Evolutionary conservation across 495 filamentous ascomycete genomes (phyloP).

Genomic region (Rostrohypoxylon terebratum): DNA sequence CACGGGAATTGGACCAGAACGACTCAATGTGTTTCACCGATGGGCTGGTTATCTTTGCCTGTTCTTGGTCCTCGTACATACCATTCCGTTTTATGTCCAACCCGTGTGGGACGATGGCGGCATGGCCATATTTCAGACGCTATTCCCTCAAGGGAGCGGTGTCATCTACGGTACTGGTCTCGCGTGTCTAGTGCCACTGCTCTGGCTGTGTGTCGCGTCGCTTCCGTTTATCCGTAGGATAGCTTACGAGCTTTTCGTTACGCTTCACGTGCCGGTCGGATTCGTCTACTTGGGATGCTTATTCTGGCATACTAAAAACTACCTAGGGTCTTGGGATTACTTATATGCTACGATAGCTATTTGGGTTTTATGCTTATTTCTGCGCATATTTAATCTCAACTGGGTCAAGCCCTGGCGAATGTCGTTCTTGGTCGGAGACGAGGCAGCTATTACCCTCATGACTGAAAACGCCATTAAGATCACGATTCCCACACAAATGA

Average conservation of each 20-base stretch:
- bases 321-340: constrained; percentile 90
- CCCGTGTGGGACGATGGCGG: constrained; percentile 85
- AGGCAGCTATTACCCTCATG: constrained; percentile 85
- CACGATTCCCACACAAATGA: constrained; percentile 91
- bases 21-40: constrained; percentile 91
- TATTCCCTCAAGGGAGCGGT: constrained; percentile 70
- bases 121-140: constrained; percentile 69
- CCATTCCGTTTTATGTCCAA: constrained; percentile 88
- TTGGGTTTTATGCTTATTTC: constrained; percentile 73
- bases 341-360: constrained; percentile 85
- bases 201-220: constrained; percentile 85
- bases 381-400: constrained; percentile 81
- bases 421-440: constrained; percentile 86
- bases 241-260: constrained; percentile 85
- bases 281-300: constrained; percentile 84
- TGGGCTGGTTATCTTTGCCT: constrained; percentile 92
- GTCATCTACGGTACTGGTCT: constrained; percentile 89
- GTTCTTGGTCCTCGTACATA: constrained; percentile 84
- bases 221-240: constrained; percentile 71
- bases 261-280: constrained; percentile 83
- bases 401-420: constrained; percentile 85
- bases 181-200: constrained; percentile 83
- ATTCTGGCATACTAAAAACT: constrained; percentile 97
- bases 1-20: constrained; percentile 91
- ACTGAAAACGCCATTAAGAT: constrained; percentile 93